A percentile compares a stretch with the other conserved stretches of the same genome.
Evolutionary conservation across 257 asterid species (phyloP).

Genomic region (Solanum bulbocastanum): DNA sequence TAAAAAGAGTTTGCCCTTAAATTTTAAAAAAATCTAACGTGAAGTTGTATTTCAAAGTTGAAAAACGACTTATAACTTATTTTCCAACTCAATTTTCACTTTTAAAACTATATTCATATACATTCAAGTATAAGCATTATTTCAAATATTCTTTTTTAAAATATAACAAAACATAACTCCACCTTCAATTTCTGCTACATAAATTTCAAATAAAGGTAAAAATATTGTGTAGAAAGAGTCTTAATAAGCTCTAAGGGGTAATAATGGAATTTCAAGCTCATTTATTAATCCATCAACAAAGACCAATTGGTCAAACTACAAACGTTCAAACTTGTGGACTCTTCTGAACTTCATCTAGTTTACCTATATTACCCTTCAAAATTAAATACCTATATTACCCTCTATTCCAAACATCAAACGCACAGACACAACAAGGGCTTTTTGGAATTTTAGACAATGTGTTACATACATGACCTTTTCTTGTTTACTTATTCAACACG

Average conservation of each 20-base stretch:
- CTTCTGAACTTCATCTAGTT: background rate
- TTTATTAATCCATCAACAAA: background rate
- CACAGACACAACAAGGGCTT: background rate
- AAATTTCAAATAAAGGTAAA: background rate
- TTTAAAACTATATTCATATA: no score
- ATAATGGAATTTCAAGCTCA: background rate
- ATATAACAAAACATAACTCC: no score
- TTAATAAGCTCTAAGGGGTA: background rate
- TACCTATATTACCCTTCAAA: background rate
- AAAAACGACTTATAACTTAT: background rate
- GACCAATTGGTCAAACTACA: background rate
- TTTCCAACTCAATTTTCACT: background rate
- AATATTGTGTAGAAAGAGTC: background rate
- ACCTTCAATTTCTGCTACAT: no score
- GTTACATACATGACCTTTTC: background rate
- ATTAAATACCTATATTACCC: background rate
- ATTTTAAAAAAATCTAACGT: no score
- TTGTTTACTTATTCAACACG: background rate
- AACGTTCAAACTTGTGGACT: background rate
- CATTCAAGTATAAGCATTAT: background rate
- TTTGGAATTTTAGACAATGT: background rate
- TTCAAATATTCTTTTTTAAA: no score
- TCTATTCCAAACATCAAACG: background rate
- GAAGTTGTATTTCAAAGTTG: no score
- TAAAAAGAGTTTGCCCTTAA: no score